Evolutionary conservation across 2,329 filamentous ascomycete species (phyloP), one percentile per base, ranked within the genome.

Genomic region (Talaromyces sp.): DNA sequence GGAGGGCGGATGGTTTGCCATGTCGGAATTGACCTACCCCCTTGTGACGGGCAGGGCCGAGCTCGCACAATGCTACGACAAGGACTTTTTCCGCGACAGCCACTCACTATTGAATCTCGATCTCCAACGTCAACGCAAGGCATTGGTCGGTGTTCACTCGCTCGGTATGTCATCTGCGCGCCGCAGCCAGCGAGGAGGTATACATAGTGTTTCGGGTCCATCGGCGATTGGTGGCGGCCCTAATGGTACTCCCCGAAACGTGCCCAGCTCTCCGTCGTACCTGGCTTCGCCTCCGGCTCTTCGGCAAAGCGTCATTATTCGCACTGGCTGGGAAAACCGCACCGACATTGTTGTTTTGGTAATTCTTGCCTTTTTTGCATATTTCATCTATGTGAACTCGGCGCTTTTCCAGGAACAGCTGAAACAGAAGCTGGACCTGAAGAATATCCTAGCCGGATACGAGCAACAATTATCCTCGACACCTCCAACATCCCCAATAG

Each of bases 1-100:
- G 59, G 80, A 82, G n/a, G 93, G 93, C 31, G 89, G 90, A 63
- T 98, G 93, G 92, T 99, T 93, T 73, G 95, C 93, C 32, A 83
- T 98, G 76, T 97, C 93, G 1, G 93, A 96, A 61, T 83, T 82
- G 46, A 86, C 86, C 9, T 98, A 97, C 68, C 95, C 95, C 3
- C 82, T 93, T 10, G 91, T 96, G 29, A 88, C 93, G 24, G 85
- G 91, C 58, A 87, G 82, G 46, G 86, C 86, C 4, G 77, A 80
- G 26, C 76, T 78, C 64, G 86, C 86, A 9, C 75, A 80, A 58
- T 86, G 82, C 69, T 86, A 86, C 64, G 78, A 80, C 55, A 79
- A 80, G 58, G 79, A 80, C 61, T 86, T 76, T 55, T 72, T 76
- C 52, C 69, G 70, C 9, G 64, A 67, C 50, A 72, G 74, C 5